phyloP scores from a whole-genome alignment of 768 basidiomycete species.

The Boletus rex-veris region DNA sequence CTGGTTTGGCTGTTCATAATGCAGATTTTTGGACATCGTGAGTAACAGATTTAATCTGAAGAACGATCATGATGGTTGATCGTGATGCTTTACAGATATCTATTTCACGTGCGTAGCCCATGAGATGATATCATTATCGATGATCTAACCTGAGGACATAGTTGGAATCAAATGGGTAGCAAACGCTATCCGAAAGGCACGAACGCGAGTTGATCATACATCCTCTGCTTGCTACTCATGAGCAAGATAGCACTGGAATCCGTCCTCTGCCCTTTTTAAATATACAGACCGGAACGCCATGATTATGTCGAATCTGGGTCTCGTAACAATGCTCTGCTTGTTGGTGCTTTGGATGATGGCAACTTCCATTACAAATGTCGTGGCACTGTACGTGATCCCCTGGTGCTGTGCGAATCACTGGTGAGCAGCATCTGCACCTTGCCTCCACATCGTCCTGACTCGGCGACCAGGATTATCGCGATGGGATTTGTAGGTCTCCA shows the following conservation, averaged over 20 bases:
- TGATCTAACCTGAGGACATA: not conserved
- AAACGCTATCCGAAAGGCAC: not conserved
- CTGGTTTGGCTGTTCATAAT: not conserved
- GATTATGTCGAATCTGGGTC: not conserved
- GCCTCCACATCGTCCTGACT: not conserved
- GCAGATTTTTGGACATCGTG: constrained; percentile 1
- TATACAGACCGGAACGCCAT: not conserved
- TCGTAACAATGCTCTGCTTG: not conserved
- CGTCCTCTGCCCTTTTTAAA: not conserved
- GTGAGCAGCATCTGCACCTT: not conserved
- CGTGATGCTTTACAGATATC: not conserved
- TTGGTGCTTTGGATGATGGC: not conserved
- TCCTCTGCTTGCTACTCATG: not conserved
- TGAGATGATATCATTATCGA: too few relatives aligned
- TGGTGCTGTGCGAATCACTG: not conserved
- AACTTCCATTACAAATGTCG: not conserved
- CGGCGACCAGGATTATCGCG: not conserved
- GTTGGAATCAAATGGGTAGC: not conserved
- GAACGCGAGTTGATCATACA: not conserved
- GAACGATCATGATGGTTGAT: not conserved
- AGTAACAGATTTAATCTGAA: not conserved
- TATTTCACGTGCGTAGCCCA: not conserved
- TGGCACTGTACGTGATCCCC: not conserved
- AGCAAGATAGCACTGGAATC: not conserved
- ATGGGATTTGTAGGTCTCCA: not conserved